phyloP scores from a whole-genome alignment of 2,329 filamentous ascomycete species.

The Claviceps pazoutovae region DNA sequence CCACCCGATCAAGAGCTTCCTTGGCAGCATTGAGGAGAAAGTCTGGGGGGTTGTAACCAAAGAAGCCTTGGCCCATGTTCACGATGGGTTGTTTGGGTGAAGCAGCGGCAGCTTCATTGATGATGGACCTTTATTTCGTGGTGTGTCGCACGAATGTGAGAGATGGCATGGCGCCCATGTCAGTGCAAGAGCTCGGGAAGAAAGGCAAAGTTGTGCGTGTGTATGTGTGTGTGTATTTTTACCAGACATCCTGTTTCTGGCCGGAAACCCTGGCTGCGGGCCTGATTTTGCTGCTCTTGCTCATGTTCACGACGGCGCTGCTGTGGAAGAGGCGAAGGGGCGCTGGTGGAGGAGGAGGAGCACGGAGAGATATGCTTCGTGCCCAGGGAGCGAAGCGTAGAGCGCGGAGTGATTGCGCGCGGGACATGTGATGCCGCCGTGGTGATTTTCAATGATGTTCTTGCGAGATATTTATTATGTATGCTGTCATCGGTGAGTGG shows the following conservation, averaged over 20 bases:
- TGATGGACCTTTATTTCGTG: slow-evolving; percentile 37
- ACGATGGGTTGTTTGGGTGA: slow-evolving; percentile 50
- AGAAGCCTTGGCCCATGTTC: slow-evolving; percentile 57
- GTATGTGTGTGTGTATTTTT: slow-evolving; percentile 9
- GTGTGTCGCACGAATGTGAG: too few relatives aligned
- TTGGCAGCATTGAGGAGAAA: slow-evolving; percentile 91
- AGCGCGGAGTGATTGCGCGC: not conserved
- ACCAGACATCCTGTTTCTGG: slow-evolving; percentile 40
- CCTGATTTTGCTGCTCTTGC: slow-evolving; percentile 31
- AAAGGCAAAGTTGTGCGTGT: too few relatives aligned
- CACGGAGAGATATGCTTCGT: too few relatives aligned
- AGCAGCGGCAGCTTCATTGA: slow-evolving; percentile 51
- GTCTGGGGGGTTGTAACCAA: slow-evolving; percentile 84
- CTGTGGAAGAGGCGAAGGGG: slow-evolving; percentile 6
- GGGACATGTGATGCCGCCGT: not conserved
- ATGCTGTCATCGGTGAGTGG: too few relatives aligned
- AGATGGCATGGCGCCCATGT: not conserved
- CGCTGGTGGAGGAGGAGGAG: not conserved
- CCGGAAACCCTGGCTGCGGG: slow-evolving; percentile 36
- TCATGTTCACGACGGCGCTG: slow-evolving; percentile 20
- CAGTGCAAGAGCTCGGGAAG: not conserved
- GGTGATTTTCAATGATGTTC: not conserved
- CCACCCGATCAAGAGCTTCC: slow-evolving; percentile 72
- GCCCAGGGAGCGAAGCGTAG: not conserved
- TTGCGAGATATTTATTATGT: not conserved